phyloP scores from a whole-genome alignment of 345 rosid genomes.

The Ceriops tagal region DNA sequence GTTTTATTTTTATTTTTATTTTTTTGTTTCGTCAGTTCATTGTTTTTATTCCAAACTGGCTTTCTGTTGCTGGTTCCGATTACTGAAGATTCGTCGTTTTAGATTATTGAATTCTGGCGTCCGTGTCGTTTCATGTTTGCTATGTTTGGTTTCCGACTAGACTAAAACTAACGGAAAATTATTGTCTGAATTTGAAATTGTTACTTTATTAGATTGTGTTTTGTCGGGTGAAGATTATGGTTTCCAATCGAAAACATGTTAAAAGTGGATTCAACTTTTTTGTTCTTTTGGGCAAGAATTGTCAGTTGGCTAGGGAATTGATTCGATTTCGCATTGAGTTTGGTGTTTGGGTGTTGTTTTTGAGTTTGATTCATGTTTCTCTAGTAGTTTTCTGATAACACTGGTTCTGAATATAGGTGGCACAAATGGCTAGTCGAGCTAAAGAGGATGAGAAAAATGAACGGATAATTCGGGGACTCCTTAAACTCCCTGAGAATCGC shows the following conservation, averaged over 20 bases:
- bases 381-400: not conserved
- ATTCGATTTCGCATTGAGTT: not conserved
- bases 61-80: conserved; percentile 10
- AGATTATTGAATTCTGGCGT: conserved; percentile 9
- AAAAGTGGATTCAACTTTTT: too few relatives aligned
- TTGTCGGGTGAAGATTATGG: too few relatives aligned
- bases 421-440: conserved; percentile 55
- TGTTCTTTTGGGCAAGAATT: too few relatives aligned
- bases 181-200: too few relatives aligned
- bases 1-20: not conserved
- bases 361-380: conserved; percentile 1
- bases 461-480: conserved; percentile 72
- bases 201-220: too few relatives aligned
- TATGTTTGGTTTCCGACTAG: too few relatives aligned
- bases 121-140: not conserved
- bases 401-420: conserved; percentile 1
- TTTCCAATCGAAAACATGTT: too few relatives aligned
- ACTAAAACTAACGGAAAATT: too few relatives aligned
- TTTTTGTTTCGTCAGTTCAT: conserved; percentile 1
- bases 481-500: conserved; percentile 79
- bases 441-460: conserved; percentile 94
- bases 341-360: not conserved
- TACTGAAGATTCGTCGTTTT: conserved; percentile 38
- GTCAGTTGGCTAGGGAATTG: too few relatives aligned
- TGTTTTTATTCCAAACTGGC: conserved; percentile 5